Evolutionary conservation across 2,329 filamentous ascomycete species (phyloP).

Genomic region (Nothopassalora personata): DNA sequence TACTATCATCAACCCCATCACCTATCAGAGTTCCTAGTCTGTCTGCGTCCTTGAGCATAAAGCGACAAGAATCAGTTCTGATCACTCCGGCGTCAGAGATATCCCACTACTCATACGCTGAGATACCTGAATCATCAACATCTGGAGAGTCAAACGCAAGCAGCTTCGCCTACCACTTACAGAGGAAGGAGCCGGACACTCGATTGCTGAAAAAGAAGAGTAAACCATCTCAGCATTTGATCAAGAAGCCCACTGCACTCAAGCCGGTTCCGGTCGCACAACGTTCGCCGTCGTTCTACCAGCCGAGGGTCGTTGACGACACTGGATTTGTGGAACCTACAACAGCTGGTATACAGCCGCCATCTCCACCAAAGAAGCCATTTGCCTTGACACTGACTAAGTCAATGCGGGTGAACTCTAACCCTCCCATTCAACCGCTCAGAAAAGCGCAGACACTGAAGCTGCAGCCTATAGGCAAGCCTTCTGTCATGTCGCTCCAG

Average conservation of each 20-base stretch:
- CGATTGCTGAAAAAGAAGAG: conserved; percentile 27
- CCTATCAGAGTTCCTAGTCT: not conserved
- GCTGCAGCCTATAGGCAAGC: not conserved
- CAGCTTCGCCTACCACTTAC: conserved; percentile 26
- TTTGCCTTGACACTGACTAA: conserved; percentile 11
- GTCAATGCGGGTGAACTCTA: conserved; percentile 5
- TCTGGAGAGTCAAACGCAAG: conserved; percentile 23
- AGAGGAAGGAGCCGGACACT: conserved; percentile 20
- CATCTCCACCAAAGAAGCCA: conserved; percentile 2
- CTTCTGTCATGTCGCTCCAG: not conserved
- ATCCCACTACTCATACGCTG: not conserved
- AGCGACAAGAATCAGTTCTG: not conserved
- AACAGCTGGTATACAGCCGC: conserved; percentile 6
- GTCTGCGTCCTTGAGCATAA: not conserved
- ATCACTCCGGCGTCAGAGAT: not conserved
- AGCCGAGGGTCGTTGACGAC: conserved; percentile 29
- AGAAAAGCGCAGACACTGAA: conserved; percentile 11
- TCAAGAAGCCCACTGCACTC: conserved; percentile 9
- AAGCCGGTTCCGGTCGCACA: not conserved
- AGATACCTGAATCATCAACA: conserved; percentile 4
- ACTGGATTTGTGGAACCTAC: conserved; percentile 15
- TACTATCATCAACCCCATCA: conserved; percentile 7
- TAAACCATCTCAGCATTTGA: conserved; percentile 25
- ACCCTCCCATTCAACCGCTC: conserved; percentile 7
- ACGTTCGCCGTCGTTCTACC: conserved; percentile 24